Conservation (phyloP, 2,329 filamentous ascomycete genomes). For the Ramularia collo-cygni region DNA sequence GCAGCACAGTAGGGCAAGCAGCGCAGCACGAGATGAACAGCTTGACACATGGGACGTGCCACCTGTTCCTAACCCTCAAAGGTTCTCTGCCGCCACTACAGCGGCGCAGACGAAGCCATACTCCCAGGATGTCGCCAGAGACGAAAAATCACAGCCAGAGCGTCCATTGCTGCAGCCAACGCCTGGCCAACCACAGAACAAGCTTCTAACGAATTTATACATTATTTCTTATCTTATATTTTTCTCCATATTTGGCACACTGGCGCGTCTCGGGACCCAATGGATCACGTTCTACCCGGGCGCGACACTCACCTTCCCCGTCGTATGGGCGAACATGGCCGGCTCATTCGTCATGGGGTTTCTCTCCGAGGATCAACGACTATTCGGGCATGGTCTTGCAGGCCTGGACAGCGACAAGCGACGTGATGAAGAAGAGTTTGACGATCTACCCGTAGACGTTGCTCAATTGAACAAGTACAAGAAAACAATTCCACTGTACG, state of each 20-base stretch:
- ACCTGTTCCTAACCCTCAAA: slow-evolving; percentile 13
- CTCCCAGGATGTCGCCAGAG: slow-evolving; percentile 7
- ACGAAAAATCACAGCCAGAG: not conserved
- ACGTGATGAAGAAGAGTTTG: slow-evolving; percentile 26
- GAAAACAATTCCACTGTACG: slow-evolving; percentile 82
- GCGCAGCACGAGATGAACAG: slow-evolving; percentile 6
- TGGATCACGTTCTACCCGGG: slow-evolving; percentile 73
- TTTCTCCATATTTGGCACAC: slow-evolving; percentile 77
- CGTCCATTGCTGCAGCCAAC: too few species aligned
- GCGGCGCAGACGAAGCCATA: slow-evolving; percentile 2
- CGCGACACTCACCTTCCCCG: slow-evolving; percentile 64
- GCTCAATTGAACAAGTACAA: slow-evolving; percentile 50
- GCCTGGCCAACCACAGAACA: too few species aligned
- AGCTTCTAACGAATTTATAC: slow-evolving; percentile 40
- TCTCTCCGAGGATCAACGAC: slow-evolving; percentile 65
- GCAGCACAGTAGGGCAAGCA: slow-evolving; percentile 11
- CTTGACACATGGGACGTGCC: slow-evolving; percentile 13
- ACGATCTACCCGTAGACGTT: slow-evolving; percentile 12
- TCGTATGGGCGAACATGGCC: slow-evolving; percentile 81
- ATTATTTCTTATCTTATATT: slow-evolving; percentile 76
- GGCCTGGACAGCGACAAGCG: slow-evolving; percentile 29
- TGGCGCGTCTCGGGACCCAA: slow-evolving; percentile 74
- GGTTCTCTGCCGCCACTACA: slow-evolving; percentile 12
- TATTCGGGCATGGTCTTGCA: slow-evolving; percentile 65
- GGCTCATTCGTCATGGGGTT: slow-evolving; percentile 83